Evolutionary conservation across 73 alveolate genomes (phyloP), one percentile per base, ranked within the genome.

Genomic region (Stentor coeruleus): DNA sequence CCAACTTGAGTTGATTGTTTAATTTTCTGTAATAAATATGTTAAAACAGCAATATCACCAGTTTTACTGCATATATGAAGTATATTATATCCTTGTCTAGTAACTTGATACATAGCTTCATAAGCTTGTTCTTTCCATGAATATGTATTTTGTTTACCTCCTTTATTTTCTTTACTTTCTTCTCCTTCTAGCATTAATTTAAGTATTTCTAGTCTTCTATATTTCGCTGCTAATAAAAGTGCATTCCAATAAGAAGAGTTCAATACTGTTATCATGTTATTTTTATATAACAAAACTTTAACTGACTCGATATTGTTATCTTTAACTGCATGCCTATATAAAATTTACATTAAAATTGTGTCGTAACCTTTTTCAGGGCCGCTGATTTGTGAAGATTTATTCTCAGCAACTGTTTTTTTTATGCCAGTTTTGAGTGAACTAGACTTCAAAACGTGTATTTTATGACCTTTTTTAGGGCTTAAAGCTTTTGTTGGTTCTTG

Each of bases 251-350:
- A 20, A 15, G 30, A n/a, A 15, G 14, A 30, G 35, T 66, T 66
- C n/a, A 57, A 20, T 14, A 30, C 26, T n/a, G 30, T 15, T 33
- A 30, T 20, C 14, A 1, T 33, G n/a, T 20, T 28, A 15, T 36
- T 36, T 66, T 36, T 66, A 30, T 66, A 36, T 36, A 66, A 66
- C 35, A 66, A 66, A 66, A 66, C 20, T 26, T 30, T 66, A 15
- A 36, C 81, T 20, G 81, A 36, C 35, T 66, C 81, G n/a, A 33
- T 33, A 36, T 66, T 66, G n/a, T 66, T 66, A 15, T 66, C 20
- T 30, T 66, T 66, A 57, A 66, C 35, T 36, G 81, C 81, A 15
- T 20, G 35, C n/a, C 14, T 66, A 66, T 30, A 57, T 15, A 30
- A 66, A 57, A 20, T 57, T 57, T 57, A n/a, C 15, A n/a, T 57